Base-by-base conservation (phyloP, 2,329 filamentous ascomycete genomes). In the Rachicladosporium sp. region DNA sequence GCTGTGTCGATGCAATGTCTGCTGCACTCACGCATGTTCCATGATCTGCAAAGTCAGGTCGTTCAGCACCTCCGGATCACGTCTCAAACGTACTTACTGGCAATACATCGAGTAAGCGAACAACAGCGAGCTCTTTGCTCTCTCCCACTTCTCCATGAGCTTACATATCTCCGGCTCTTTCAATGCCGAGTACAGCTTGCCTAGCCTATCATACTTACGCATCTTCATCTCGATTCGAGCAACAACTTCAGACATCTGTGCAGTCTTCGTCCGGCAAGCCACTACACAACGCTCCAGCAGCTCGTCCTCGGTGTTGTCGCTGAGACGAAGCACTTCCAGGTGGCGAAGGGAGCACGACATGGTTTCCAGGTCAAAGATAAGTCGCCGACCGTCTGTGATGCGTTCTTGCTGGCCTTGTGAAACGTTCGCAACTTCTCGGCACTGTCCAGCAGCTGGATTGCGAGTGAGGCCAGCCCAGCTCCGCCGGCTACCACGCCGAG, bases 381-480 rank as follows among this genome's bases (percentile, higher is more conserved):
- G 4, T 39, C 33, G 7, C 19, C 13, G 11, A 45, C 19, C 3
- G 37, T 35, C 10, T 29, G 27, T 10, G 40, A 40, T 10, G 38
- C 38, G 33, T 36, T 27, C n/a, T 10, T 36, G 10, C 38, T 36
- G n/a, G 43, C 41, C 12, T 47, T 39, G 33, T 41, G 37, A n/a
- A 47, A 35, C 2, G 23, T 33, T 19, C 36, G 38, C 10, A 47
- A 31, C 29, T 47, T 43, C 31, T 33, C 30, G 12, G 35, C 33
- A 31, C 41, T 41, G 9, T 45, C 45, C 10, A 36, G 32, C 9
- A 45, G 31, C 33, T 47, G 43, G 4, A 47, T 37, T 10, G 35
- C 41, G 4, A 47, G 36, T 4, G 43, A 43, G 12, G 40, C 35
- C 6, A 45, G 33, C 10, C 45, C 45, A 15, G 38, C 41, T 4